phyloP scores from a whole-genome alignment of 2,329 filamentous ascomycete genomes.

The Periconia digitata region DNA sequence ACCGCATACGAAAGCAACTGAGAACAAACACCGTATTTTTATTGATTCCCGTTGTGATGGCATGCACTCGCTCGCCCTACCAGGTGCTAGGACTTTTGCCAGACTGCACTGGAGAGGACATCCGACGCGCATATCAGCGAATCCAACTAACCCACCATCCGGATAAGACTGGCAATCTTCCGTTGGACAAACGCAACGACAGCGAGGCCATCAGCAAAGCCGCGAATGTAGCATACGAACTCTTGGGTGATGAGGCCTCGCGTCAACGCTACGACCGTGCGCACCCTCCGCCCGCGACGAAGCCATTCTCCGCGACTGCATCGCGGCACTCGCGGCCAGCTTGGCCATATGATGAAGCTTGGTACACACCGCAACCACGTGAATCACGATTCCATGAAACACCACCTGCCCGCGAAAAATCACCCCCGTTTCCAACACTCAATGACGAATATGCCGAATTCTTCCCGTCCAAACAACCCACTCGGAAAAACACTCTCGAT shows the following conservation, averaged over 20 bases:
- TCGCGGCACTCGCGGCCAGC: not conserved
- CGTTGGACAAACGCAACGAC: not conserved
- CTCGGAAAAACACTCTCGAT: not conserved
- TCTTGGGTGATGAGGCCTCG: not conserved
- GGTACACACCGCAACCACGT: too few species aligned
- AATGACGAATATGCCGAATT: not conserved
- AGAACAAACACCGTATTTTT: too few species aligned
- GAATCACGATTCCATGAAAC: too few species aligned
- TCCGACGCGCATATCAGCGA: not conserved
- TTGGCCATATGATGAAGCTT: too few species aligned
- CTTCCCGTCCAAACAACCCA: not conserved
- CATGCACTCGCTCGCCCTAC: too few species aligned
- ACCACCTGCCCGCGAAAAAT: not conserved
- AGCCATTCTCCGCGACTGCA: not conserved
- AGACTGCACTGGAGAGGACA: constrained; percentile 8
- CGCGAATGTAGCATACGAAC: constrained; percentile 1
- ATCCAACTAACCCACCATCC: constrained; percentile 2
- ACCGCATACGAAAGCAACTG: too few species aligned
- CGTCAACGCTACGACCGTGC: not conserved
- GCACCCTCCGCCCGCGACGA: not conserved
- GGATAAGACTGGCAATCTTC: not conserved
- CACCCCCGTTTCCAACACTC: too few species aligned
- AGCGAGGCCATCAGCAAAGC: constrained; percentile 5
- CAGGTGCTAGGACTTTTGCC: not conserved
- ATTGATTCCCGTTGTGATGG: too few species aligned